phyloP scores from a whole-genome alignment of 2,329 filamentous ascomycete species.

The Arthrobotrys entomopaga region DNA sequence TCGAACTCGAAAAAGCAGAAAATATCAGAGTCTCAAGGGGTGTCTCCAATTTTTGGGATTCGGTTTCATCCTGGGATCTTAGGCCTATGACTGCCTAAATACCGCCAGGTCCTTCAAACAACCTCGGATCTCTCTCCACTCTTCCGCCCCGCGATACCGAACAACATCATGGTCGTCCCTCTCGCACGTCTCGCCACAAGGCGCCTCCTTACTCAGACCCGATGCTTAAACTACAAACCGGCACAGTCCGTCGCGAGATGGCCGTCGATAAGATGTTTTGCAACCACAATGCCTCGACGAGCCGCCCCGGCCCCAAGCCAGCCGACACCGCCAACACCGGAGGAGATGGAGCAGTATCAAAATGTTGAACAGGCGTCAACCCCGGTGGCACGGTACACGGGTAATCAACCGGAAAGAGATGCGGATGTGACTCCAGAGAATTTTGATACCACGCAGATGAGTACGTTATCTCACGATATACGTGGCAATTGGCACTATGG shows the following conservation, averaged over 20 bases:
- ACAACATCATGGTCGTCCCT: constrained; percentile 40
- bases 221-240: constrained; percentile 41
- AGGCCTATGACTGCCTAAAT: constrained; percentile 36
- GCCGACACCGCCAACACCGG: background rate
- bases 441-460: constrained; percentile 62
- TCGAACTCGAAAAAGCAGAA: constrained; percentile 13
- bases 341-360: constrained; percentile 7
- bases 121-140: constrained; percentile 36
- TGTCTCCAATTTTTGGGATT: background rate
- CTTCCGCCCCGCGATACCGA: constrained; percentile 48
- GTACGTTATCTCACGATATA: constrained; percentile 64
- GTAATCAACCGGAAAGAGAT: constrained; percentile 21
- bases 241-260: constrained; percentile 22
- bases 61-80: constrained; percentile 7
- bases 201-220: constrained; percentile 35
- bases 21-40: background rate
- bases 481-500: constrained; percentile 61
- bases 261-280: constrained; percentile 42
- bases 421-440: constrained; percentile 51
- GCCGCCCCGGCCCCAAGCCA: constrained; percentile 11
- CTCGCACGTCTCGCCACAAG: constrained; percentile 50
- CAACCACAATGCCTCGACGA: constrained; percentile 51
- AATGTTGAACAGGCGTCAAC: constrained; percentile 38
- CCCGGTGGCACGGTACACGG: constrained; percentile 41
- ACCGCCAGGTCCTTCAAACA: constrained; percentile 1